phyloP scores from a whole-genome alignment of 2,329 filamentous ascomycete genomes.

The Rutstroemia sp. region DNA sequence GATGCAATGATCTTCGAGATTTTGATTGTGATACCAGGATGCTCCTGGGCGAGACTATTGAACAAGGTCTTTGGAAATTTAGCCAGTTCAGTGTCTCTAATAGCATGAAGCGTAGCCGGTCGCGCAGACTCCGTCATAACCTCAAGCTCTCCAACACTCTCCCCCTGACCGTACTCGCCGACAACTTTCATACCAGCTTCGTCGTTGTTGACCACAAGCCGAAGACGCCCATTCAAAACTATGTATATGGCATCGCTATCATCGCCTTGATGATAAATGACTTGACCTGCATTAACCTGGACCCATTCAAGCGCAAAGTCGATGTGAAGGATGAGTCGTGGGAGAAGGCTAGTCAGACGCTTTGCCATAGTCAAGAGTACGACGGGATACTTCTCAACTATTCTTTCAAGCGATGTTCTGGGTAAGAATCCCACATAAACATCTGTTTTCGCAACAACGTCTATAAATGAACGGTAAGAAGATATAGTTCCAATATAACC shows the following conservation, averaged over 20 bases:
- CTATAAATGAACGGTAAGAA: conserved; percentile 91
- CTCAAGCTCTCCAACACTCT: conserved; percentile 94
- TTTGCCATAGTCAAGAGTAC: conserved; percentile 95
- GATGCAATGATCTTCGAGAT: conserved; percentile 98
- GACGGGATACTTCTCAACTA: conserved; percentile 87
- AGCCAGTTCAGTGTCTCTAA: conserved; percentile 90
- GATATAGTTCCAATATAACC: conserved; percentile 93
- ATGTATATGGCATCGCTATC: conserved; percentile 99
- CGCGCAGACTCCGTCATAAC: conserved; percentile 90
- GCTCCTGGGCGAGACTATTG: conserved; percentile 94
- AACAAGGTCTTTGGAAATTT: conserved; percentile 95
- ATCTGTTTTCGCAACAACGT: conserved; percentile 95
- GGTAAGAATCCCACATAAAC: conserved; percentile 96
- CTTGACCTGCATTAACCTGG: conserved; percentile 89
- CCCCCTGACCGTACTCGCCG: conserved; percentile 92
- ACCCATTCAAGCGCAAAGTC: conserved; percentile 99
- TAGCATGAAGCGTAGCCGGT: conserved; percentile 89
- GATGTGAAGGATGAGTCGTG: conserved; percentile 86
- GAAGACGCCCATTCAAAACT: conserved; percentile 84
- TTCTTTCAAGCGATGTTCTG: conserved; percentile 74
- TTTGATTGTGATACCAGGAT: conserved; percentile 97
- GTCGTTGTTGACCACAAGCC: conserved; percentile 74
- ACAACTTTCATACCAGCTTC: conserved; percentile 78
- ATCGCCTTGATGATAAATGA: conserved; percentile 87
- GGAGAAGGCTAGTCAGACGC: conserved; percentile 79